Conservation (phyloP, 2,329 filamentous ascomycete genomes). For the Epichloe uncinata region DNA sequence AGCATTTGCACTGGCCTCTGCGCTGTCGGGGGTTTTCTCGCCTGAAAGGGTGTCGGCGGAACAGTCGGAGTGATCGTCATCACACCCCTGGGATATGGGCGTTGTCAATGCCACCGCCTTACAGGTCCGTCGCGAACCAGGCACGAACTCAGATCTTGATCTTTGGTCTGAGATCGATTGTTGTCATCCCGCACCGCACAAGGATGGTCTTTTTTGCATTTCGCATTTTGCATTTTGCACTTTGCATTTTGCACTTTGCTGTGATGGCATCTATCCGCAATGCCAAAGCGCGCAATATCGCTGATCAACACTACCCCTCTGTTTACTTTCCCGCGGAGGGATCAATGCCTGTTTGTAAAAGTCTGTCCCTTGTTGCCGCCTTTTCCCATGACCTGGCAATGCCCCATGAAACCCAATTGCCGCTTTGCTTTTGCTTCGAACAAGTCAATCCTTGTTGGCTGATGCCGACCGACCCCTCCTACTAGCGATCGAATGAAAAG, state of each 20-base stretch:
- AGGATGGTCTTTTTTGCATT: not conserved
- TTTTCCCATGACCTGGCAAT: not conserved
- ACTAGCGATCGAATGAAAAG: slow-evolving; percentile 1
- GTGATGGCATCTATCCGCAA: not conserved
- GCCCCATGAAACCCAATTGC: not conserved
- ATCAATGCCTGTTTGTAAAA: not conserved
- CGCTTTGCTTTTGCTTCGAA: not conserved
- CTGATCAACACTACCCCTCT: not conserved
- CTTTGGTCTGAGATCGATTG: slow-evolving; percentile 1
- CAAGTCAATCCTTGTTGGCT: not conserved
- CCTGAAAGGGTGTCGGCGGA: slow-evolving; percentile 1
- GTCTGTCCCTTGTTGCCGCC: not conserved
- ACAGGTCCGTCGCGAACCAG: not conserved
- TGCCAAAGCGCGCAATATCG: not conserved
- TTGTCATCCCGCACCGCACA: not conserved
- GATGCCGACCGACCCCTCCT: not conserved
- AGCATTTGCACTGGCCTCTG: not conserved
- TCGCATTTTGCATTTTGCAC: not conserved
- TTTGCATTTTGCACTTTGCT: no score
- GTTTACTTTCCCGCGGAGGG: slow-evolving; percentile 1
- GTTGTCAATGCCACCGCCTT: not conserved
- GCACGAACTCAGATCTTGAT: slow-evolving; percentile 1
- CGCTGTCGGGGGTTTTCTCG: not conserved
- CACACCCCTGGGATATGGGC: slow-evolving; percentile 1
- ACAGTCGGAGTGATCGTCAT: slow-evolving; percentile 6